A percentile compares a stretch with the other conserved stretches of the same genome.
Evolutionary conservation across 2,329 filamentous ascomycete genomes (phyloP).

Genomic region (Penicillium rolfsii): DNA sequence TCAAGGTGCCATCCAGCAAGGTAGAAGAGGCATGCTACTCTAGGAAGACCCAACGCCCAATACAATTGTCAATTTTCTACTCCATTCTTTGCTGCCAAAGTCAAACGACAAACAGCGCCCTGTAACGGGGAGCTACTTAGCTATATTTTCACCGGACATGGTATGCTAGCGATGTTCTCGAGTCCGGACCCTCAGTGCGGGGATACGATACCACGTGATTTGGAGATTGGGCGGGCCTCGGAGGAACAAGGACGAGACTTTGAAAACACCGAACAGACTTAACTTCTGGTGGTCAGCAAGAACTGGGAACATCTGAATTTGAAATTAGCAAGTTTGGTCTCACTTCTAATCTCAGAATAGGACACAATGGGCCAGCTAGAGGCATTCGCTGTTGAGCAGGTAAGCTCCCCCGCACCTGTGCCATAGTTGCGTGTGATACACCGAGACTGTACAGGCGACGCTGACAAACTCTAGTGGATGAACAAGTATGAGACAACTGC

Average conservation of each 20-base stretch:
- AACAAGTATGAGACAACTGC: constrained; percentile 56
- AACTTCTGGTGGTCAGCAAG: background rate
- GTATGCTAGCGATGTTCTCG: background rate
- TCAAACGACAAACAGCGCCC: background rate
- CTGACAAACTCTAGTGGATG: constrained; percentile 54
- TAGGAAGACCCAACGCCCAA: constrained; percentile 6
- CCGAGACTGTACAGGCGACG: background rate
- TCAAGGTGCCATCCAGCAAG: constrained; percentile 13
- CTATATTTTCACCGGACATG: constrained; percentile 9
- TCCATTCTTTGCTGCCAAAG: constrained; percentile 2
- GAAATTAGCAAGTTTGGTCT: background rate
- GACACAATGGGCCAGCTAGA: constrained; percentile 47
- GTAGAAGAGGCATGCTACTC: constrained; percentile 4
- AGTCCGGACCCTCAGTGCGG: constrained; percentile 4
- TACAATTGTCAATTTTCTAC: constrained; percentile 4
- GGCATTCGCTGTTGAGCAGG: constrained; percentile 66
- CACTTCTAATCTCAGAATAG: background rate
- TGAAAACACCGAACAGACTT: background rate
- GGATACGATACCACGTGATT: constrained; percentile 6
- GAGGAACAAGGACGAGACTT: background rate
- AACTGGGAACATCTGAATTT: background rate
- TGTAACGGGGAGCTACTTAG: constrained; percentile 5
- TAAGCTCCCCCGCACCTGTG: constrained; percentile 47
- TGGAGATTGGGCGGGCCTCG: constrained; percentile 2
- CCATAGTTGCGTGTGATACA: background rate